Conservation (phyloP, 2,329 filamentous ascomycete species). For the Lecanicillium sp. region DNA sequence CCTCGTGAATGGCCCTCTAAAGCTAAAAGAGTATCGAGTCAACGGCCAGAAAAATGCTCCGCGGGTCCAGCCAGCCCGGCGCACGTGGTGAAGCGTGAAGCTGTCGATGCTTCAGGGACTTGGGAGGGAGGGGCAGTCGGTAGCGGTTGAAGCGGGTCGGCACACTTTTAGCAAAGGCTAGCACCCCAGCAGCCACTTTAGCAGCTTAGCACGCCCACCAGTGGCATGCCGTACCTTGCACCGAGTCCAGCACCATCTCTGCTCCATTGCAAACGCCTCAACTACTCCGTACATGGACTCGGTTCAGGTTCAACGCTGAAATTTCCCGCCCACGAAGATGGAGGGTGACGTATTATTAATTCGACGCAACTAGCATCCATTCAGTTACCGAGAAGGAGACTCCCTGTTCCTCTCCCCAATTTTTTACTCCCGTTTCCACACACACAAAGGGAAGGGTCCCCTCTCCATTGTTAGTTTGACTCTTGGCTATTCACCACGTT, state of each 20-base stretch:
- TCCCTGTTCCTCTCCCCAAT: background rate
- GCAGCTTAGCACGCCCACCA: background rate
- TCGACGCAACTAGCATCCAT: constrained; percentile 11
- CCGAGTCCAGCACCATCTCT: too few relatives aligned
- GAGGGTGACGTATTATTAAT: too few relatives aligned
- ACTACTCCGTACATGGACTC: background rate
- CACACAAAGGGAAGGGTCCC: too few relatives aligned
- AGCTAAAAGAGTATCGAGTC: background rate
- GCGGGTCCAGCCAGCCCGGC: background rate
- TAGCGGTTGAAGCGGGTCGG: constrained; percentile 3
- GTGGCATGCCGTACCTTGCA: background rate
- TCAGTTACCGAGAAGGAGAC: constrained; percentile 1
- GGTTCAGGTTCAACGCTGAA: background rate
- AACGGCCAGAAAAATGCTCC: background rate
- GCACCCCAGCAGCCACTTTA: background rate
- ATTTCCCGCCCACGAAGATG: background rate
- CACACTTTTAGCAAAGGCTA: too few relatives aligned
- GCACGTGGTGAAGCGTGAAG: constrained; percentile 5
- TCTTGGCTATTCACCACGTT: too few relatives aligned
- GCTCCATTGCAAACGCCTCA: background rate
- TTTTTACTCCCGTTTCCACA: too few relatives aligned
- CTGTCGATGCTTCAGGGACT: constrained; percentile 2
- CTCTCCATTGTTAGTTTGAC: too few relatives aligned
- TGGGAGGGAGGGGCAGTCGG: constrained; percentile 4
- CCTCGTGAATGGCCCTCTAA: background rate